phyloP scores from a whole-genome alignment of 1,139 yeast species.

The Waltiozyma sp. region DNA sequence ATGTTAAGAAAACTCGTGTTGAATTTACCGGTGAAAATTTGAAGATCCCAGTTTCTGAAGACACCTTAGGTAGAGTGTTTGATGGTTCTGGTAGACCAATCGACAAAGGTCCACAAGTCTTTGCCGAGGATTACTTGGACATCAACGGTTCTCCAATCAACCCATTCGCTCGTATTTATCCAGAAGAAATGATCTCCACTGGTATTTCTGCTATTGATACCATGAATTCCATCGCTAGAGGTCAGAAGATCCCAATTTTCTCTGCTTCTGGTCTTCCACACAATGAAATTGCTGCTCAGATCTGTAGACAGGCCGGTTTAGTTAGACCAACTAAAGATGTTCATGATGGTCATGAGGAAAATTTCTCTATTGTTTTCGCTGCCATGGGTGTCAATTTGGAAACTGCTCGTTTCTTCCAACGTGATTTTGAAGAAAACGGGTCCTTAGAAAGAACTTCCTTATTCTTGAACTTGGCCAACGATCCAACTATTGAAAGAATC shows the following conservation, averaged over 20 bases:
- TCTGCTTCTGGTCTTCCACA: conserved; percentile 99
- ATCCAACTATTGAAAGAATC: conserved; percentile 98
- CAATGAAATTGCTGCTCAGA: conserved; percentile 98
- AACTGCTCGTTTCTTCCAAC: conserved; percentile 90
- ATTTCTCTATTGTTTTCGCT: conserved; percentile 96
- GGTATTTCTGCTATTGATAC: conserved; percentile 98
- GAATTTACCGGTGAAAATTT: conserved; percentile 94
- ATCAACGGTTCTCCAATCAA: conserved; percentile 98
- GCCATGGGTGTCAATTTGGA: conserved; percentile 96
- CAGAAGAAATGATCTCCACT: conserved; percentile 98
- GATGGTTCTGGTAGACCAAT: conserved; percentile 99
- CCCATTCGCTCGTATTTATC: conserved; percentile 96
- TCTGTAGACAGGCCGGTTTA: conserved; percentile 98
- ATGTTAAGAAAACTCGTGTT: conserved; percentile 92
- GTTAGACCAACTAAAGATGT: conserved; percentile 99
- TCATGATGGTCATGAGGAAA: conserved; percentile 98
- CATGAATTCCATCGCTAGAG: conserved; percentile 99
- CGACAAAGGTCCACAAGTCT: conserved; percentile 95
- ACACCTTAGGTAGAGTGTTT: conserved; percentile 92
- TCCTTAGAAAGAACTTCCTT: conserved; percentile 94
- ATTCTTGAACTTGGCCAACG: conserved; percentile 95
- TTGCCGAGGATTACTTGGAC: conserved; percentile 96
- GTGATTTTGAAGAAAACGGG: conserved; percentile 98
- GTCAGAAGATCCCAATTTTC: conserved; percentile 97
- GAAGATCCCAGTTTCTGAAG: conserved; percentile 93